These are phyloP conservation scores for Pseudogymnoascus sp. DNA, from an alignment of 2,329 filamentous ascomycete genomes.

Conservation along the genomic window DNA sequence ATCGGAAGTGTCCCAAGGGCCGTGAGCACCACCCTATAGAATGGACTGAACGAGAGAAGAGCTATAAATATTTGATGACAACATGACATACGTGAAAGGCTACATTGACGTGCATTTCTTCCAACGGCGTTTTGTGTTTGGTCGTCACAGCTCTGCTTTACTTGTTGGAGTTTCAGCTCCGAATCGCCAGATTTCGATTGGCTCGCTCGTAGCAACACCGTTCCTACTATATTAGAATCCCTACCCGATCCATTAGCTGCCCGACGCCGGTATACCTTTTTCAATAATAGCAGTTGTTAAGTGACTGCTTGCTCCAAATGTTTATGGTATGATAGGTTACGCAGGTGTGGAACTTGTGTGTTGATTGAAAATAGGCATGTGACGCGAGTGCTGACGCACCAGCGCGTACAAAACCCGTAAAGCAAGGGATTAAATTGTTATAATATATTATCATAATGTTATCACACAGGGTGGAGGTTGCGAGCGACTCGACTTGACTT, in stretches of 20 bases:
- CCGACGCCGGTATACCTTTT: neutral
- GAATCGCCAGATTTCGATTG: neutral
- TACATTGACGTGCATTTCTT: neutral
- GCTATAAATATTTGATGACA: neutral
- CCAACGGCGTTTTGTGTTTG: neutral
- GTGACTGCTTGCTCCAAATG: neutral
- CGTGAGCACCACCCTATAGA: neutral
- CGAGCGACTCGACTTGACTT: neutral
- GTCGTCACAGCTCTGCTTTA: neutral
- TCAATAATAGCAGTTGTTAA: neutral
- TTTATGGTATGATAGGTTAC: neutral
- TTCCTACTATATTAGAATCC: neutral
- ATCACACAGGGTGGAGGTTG: neutral
- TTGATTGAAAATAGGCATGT: neutral
- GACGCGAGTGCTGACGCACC: neutral
- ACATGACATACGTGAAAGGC: neutral
- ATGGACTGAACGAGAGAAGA: neutral
- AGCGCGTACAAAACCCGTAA: neutral
- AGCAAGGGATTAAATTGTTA: constrained; percentile 2
- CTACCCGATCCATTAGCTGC: neutral
- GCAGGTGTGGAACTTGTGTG: neutral
- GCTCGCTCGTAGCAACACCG: neutral
- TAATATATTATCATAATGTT: neutral
- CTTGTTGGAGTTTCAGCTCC: neutral
- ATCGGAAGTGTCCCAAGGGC: neutral